A percentile compares a stretch with the other conserved stretches of the same genome.
Conservation (phyloP, 768 basidiomycete species). For the Amanita subjunquillea region DNA sequence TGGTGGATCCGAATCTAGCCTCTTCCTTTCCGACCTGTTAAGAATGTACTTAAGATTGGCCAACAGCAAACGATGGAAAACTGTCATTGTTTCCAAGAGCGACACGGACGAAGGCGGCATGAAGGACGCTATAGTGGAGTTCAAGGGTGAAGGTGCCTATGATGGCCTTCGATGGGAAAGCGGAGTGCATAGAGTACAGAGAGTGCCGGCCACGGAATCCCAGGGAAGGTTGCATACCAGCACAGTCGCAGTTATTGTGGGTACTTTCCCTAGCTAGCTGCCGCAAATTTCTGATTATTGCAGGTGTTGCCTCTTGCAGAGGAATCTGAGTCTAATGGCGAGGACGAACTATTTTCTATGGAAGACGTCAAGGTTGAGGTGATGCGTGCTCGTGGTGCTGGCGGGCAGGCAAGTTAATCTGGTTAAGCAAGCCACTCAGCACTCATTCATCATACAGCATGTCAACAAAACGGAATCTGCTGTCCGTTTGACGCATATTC, state of each 20-base stretch:
- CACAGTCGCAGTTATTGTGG: conserved; percentile 77
- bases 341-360: conserved; percentile 65
- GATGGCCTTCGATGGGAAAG: conserved; percentile 83
- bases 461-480: conserved; percentile 99
- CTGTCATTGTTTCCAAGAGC: conserved; percentile 46
- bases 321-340: conserved; percentile 40
- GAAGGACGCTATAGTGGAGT: conserved; percentile 71
- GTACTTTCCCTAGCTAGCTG: conserved; percentile 16
- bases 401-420: conserved; percentile 64
- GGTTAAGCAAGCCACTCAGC: neutral
- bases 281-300: neutral
- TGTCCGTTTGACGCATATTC: conserved; percentile 85
- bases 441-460: conserved; percentile 40
- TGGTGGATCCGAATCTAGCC: conserved; percentile 79
- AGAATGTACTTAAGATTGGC: conserved; percentile 73
- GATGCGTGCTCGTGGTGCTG: conserved; percentile 95
- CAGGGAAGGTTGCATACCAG: conserved; percentile 88
- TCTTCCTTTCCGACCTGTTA: conserved; percentile 71
- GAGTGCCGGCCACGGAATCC: conserved; percentile 86
- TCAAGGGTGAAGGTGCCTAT: conserved; percentile 70
- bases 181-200: conserved; percentile 92
- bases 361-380: conserved; percentile 88
- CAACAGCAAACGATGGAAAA: conserved; percentile 49
- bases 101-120: conserved; percentile 53
- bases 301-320: conserved; percentile 79